Conservation (phyloP, 495 filamentous ascomycete genomes). For the Cladorrhinum samala region DNA sequence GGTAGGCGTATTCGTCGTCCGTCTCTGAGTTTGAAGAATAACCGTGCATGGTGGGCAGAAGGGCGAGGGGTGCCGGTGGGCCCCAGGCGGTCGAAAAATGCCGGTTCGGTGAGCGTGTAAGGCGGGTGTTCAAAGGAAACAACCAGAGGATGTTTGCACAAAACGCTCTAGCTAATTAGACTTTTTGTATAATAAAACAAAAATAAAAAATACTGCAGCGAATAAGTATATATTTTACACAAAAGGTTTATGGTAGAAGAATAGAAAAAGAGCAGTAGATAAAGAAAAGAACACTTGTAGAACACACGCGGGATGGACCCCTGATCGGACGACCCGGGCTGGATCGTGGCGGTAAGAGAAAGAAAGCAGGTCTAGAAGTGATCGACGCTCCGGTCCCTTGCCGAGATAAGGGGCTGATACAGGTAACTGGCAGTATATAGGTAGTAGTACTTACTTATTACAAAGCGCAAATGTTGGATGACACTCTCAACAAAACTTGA, state of each 20-base stretch:
- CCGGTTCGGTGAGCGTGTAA: too few relatives aligned
- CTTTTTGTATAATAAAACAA: background rate
- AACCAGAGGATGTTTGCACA: too few relatives aligned
- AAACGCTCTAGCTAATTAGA: too few relatives aligned
- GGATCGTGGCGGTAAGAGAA: background rate
- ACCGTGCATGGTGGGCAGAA: constrained; percentile 28
- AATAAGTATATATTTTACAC: too few relatives aligned
- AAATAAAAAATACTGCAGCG: background rate
- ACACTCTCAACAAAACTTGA: background rate
- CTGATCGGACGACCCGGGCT: background rate
- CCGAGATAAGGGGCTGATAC: background rate
- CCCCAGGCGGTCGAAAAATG: too few relatives aligned
- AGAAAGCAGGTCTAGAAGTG: constrained; percentile 1
- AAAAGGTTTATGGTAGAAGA: background rate
- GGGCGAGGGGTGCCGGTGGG: background rate
- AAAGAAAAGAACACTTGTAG: background rate
- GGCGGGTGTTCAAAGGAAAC: too few relatives aligned
- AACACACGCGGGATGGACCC: background rate
- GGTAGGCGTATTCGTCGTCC: constrained; percentile 31
- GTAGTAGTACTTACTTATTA: too few relatives aligned
- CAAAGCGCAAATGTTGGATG: background rate
- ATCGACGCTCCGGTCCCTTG: constrained; percentile 5
- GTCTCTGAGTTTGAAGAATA: constrained; percentile 32
- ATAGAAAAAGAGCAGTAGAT: background rate
- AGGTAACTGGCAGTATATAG: too few relatives aligned